Conservation (phyloP, 2,329 filamentous ascomycete genomes). For the Verticillium longisporum region DNA sequence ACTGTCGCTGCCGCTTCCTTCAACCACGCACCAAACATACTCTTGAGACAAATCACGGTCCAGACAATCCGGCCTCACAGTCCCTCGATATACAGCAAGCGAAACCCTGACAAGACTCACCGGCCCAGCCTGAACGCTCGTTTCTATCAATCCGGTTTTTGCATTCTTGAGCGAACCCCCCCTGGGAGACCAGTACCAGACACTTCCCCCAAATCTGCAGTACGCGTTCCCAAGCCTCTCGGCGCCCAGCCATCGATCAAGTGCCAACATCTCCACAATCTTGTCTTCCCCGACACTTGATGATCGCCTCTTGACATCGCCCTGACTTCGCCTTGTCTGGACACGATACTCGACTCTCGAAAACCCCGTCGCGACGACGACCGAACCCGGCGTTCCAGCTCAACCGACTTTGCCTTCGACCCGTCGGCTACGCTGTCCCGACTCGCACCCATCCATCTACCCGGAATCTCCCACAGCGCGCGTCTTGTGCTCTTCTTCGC, state of each 20-base stretch:
- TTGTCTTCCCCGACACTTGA: constrained; percentile 9
- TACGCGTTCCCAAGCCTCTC: constrained; percentile 5
- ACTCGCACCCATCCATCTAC: constrained; percentile 6
- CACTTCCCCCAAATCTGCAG: constrained; percentile 1
- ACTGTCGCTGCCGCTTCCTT: neutral
- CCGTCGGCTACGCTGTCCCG: neutral
- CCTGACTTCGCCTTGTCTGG: neutral
- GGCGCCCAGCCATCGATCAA: constrained; percentile 17
- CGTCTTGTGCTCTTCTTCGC: neutral
- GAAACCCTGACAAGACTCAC: constrained; percentile 1
- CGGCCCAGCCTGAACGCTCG: neutral
- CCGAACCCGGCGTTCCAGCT: neutral
- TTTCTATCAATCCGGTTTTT: neutral
- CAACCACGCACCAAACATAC: constrained; percentile 12
- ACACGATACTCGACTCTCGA: neutral
- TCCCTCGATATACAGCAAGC: neutral
- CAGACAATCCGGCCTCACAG: neutral
- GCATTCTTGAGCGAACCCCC: too few species aligned
- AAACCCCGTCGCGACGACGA: neutral
- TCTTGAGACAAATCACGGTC: constrained; percentile 13
- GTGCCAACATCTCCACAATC: constrained; percentile 10
- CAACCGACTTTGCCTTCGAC: neutral
- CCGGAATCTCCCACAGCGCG: neutral
- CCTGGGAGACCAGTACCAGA: neutral
- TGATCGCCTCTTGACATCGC: neutral